A percentile compares a stretch with the other conserved stretches of the same genome.
phyloP scores from a whole-genome alignment of 441 rosid genomes.

The Francoa sonchifolia region DNA sequence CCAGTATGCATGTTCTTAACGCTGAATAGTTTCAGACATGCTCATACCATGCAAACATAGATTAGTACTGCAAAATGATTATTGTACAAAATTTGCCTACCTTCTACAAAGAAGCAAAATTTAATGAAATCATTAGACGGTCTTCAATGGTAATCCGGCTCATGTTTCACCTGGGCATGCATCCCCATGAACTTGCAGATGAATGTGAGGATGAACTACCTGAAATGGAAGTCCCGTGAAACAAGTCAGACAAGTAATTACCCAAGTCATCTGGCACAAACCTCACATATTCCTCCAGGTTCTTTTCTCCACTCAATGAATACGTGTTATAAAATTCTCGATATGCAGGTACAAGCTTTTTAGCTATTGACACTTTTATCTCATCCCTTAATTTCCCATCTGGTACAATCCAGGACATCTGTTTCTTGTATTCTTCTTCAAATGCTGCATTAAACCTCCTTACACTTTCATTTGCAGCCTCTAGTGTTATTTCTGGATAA shows the following conservation, averaged over 20 bases:
- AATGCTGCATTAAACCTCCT: constrained; percentile 11
- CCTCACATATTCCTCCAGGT: constrained; percentile 21
- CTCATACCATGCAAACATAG: too few relatives aligned
- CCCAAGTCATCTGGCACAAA: constrained; percentile 40
- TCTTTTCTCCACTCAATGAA: constrained; percentile 15
- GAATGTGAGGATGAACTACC: constrained; percentile 15
- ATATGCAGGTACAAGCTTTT: constrained; percentile 12
- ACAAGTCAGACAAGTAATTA: constrained; percentile 46
- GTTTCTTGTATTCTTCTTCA: constrained; percentile 16
- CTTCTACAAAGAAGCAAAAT: too few relatives aligned
- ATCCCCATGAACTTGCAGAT: constrained; percentile 16
- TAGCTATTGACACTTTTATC: constrained; percentile 11
- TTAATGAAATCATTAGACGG: too few relatives aligned
- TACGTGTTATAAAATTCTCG: constrained; percentile 2
- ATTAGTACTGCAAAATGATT: too few relatives aligned
- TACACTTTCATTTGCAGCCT: constrained; percentile 8
- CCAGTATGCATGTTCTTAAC: too few relatives aligned
- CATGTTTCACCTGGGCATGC: constrained; percentile 50
- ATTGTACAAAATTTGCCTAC: too few relatives aligned
- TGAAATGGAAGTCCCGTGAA: constrained; percentile 30
- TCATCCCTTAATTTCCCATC: constrained; percentile 15
- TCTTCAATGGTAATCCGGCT: constrained; percentile 51
- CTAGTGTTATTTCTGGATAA: background rate
- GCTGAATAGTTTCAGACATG: too few relatives aligned
- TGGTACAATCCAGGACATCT: constrained; percentile 11